Evolutionary conservation across 2,329 filamentous ascomycete genomes (phyloP).

Genomic region (Monosporascus sp.): DNA sequence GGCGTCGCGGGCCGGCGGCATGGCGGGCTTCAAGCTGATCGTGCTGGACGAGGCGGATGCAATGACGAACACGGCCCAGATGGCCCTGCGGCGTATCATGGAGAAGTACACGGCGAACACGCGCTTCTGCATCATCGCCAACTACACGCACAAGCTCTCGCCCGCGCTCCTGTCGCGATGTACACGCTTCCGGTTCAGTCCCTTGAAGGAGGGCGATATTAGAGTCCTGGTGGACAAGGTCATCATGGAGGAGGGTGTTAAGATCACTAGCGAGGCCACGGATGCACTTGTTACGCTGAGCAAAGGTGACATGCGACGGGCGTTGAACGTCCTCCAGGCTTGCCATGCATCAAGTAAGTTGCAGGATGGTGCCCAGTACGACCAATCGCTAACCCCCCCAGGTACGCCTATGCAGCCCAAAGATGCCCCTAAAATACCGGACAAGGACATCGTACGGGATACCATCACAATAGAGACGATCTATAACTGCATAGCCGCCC

Average conservation of each 20-base stretch:
- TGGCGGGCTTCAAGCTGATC: conserved; percentile 88
- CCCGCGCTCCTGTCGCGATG: conserved; percentile 88
- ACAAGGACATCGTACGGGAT: conserved; percentile 67
- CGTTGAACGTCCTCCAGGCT: conserved; percentile 91
- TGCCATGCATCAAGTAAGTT: conserved; percentile 84
- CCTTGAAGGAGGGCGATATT: conserved; percentile 84
- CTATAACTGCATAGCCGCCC: conserved; percentile 95
- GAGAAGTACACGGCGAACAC: conserved; percentile 99
- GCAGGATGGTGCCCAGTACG: no score
- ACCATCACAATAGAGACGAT: conserved; percentile 84
- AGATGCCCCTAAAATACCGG: conserved; percentile 52
- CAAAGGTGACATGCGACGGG: conserved; percentile 93
- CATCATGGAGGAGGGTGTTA: conserved; percentile 78
- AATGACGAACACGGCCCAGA: conserved; percentile 98
- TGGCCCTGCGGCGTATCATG: conserved; percentile 96
- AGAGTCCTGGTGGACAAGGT: conserved; percentile 81
- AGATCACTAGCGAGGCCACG: conserved; percentile 73
- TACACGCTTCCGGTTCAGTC: conserved; percentile 91
- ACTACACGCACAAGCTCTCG: conserved; percentile 97
- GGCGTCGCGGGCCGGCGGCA: conserved; percentile 37
- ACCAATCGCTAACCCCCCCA: conserved; percentile 20
- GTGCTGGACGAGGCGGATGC: conserved; percentile 98
- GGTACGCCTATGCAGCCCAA: conserved; percentile 62
- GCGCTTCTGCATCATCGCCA: conserved; percentile 95
- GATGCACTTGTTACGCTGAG: conserved; percentile 81